Evolutionary conservation across 2,329 filamentous ascomycete species (phyloP), one percentile per base, ranked within the genome.

Genomic region (Westerdykella sp.): DNA sequence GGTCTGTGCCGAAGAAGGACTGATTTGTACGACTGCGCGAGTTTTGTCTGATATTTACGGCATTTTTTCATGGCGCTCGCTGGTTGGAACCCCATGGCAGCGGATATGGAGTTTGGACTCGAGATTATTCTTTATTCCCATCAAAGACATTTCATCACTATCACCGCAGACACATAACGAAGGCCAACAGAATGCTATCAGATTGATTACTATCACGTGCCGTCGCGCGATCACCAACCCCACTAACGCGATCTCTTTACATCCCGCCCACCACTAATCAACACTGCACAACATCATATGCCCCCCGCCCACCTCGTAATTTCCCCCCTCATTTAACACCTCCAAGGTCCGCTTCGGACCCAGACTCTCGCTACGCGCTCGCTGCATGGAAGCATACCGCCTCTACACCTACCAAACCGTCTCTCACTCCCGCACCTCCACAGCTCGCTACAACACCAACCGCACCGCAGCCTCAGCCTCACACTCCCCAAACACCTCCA

Each of bases 341-440:
- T 35, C 32, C 10, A 35, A 13, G 7, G 6, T 35, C 32, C 32
- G 9, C 6, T 35, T 9, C 10, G 32, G n/a, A 7, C 36, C 14
- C 11, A 16, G 18, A 36, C 15, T 15, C 13, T 30, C 13, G 16
- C 31, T 35, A 7, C 35, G 38, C 34, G 5, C 39, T 23, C 34
- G 40, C 45, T 48, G 47, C 46, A 60, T 54, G 50, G 49, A 53
- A 46, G 46, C 47, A 11, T 45, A 46, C 41, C 45, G 41, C 30
- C 50, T 53, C 43, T 51, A 54, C 44, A 32, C 47, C 28, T 32
- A 51, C 49, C 52, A 54, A 28, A 40, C 39, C 25, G 46, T 28
- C 34, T 34, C 39, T 23, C 41, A 42, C 14, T 43, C 40, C 25
- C 40, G 21, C 25, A 28, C 18, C 3, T 21, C 18, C 18, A 21